Percentiles rank a stretch among this genome's conserved stretches.
phyloP scores from a whole-genome alignment of 2,329 filamentous ascomycete species.

The Lachnellula occidentalis region DNA sequence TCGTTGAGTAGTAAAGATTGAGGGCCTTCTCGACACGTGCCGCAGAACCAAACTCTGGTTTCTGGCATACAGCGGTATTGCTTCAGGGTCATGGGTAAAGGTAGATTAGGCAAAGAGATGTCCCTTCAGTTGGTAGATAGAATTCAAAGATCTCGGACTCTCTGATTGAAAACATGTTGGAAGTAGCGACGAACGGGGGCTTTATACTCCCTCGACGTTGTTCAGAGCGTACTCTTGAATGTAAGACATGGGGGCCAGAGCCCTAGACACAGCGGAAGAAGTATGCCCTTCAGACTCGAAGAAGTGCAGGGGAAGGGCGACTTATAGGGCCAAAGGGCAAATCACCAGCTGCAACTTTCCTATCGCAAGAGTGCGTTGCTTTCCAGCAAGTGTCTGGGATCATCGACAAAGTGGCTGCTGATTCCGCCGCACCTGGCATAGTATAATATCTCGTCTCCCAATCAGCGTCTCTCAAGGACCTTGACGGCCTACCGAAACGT shows the following conservation, averaged over 20 bases:
- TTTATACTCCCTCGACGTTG: not conserved
- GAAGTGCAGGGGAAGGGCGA: not conserved
- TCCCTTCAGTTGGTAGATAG: not conserved
- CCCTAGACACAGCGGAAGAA: not conserved
- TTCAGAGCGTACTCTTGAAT: not conserved
- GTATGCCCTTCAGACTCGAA: not conserved
- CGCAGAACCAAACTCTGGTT: not conserved
- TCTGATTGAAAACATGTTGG: not conserved
- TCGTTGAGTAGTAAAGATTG: not conserved
- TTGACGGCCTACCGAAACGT: not conserved
- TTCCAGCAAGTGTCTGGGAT: not conserved
- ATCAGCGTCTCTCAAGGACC: not conserved
- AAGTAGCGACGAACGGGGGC: not conserved
- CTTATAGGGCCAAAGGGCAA: not conserved
- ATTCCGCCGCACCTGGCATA: not conserved
- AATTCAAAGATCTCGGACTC: not conserved
- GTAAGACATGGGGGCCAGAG: not conserved
- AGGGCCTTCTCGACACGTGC: not conserved
- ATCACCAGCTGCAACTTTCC: not conserved
- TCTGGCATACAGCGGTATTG: not conserved
- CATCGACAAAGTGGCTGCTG: not conserved
- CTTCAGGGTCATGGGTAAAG: not conserved
- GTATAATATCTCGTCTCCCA: not conserved
- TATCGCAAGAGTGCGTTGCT: not conserved
- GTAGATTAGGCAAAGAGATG: not conserved